phyloP scores from a whole-genome alignment of 2,329 filamentous ascomycete genomes.

The Calonectria crousiana region DNA sequence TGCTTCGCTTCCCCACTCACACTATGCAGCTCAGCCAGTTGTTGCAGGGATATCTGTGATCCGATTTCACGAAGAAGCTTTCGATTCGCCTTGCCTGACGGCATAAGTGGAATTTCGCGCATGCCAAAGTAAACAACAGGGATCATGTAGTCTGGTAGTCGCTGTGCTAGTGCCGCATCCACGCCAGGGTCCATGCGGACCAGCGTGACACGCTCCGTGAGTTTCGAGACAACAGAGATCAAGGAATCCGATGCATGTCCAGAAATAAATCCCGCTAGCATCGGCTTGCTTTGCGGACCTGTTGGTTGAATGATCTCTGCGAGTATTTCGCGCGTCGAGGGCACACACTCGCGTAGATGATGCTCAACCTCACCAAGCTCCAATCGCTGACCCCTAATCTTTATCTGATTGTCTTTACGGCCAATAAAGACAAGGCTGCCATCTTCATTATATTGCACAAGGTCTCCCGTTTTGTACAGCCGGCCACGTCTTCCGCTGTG shows the following conservation, averaged over 20 bases:
- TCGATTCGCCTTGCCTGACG: constrained; percentile 31
- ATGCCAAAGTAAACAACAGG: constrained; percentile 16
- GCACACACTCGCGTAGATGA: not conserved
- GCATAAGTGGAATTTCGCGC: constrained; percentile 22
- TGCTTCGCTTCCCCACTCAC: not conserved
- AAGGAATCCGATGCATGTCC: not conserved
- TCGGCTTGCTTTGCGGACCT: not conserved
- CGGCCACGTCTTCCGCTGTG: constrained; percentile 20
- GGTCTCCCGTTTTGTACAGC: constrained; percentile 61
- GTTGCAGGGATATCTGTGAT: constrained; percentile 5
- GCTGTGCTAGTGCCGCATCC: not conserved
- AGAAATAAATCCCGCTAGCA: not conserved
- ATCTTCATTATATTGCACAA: constrained; percentile 56
- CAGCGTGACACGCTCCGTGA: not conserved
- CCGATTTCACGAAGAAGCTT: constrained; percentile 25
- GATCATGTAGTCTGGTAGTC: constrained; percentile 11
- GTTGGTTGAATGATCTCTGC: not conserved
- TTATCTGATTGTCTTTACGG: constrained; percentile 69
- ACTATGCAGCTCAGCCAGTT: constrained; percentile 53
- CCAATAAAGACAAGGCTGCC: constrained; percentile 58
- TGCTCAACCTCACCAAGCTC: constrained; percentile 56
- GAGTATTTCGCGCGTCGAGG: not conserved
- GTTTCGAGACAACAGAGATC: not conserved
- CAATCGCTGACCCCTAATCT: constrained; percentile 68
- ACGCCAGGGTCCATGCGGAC: not conserved